These are phyloP conservation scores for Ramaria sp. DNA, from an alignment of 768 basidiomycete genomes.

Conservation along the genomic window DNA sequence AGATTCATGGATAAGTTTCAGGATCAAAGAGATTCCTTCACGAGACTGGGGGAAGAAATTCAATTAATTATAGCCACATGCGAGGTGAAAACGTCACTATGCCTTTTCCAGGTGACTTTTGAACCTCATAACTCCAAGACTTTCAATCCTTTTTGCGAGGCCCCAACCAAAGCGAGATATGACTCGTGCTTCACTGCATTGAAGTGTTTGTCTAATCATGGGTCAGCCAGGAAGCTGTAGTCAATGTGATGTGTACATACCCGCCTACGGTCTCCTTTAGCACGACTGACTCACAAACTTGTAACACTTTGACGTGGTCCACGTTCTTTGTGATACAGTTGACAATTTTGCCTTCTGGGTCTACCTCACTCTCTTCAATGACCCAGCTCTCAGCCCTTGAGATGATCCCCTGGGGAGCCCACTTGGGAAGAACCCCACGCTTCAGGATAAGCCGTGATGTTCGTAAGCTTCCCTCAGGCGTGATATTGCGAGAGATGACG, in stretches of 20 bases:
- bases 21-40: conserved; percentile 77
- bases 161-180: conserved; percentile 89
- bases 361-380: conserved; percentile 89
- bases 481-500: conserved; percentile 76
- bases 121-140: conserved; percentile 72
- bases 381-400: conserved; percentile 88
- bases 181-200: conserved; percentile 79
- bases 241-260: conserved; percentile 30
- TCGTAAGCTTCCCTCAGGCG: conserved; percentile 61
- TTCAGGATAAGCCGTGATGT: conserved; percentile 92
- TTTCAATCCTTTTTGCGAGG: conserved; percentile 79
- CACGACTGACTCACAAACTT: conserved; percentile 73
- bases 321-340: conserved; percentile 79
- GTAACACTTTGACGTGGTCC: conserved; percentile 91
- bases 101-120: conserved; percentile 82
- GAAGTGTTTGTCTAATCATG: conserved; percentile 56
- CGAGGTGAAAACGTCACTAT: conserved; percentile 17
- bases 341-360: conserved; percentile 69
- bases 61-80: conserved; percentile 10
- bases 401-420: conserved; percentile 80
- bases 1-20: conserved; percentile 70
- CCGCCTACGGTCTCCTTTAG: conserved; percentile 61
- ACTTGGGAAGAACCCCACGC: conserved; percentile 80
- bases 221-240: background rate
- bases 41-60: conserved; percentile 46